Conservation (phyloP, 768 basidiomycete species). For the Hypsizygus marmoreus region DNA sequence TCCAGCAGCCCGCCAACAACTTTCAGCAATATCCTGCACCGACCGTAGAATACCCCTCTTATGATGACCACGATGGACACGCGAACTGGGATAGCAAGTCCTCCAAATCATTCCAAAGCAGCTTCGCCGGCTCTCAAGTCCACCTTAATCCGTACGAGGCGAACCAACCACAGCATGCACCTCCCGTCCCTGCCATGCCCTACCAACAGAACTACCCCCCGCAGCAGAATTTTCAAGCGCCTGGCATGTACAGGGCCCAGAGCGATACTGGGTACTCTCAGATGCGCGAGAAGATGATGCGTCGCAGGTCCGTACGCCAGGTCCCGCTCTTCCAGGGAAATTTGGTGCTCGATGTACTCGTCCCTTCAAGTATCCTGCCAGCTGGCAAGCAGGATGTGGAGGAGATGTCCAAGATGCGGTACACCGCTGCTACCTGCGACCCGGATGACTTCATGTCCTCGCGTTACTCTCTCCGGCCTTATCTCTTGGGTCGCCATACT, state of each 20-base stretch:
- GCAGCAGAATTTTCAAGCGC: constrained; percentile 37
- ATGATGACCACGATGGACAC: constrained; percentile 48
- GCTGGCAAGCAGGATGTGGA: constrained; percentile 60
- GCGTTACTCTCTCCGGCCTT: constrained; percentile 79
- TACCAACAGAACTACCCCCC: constrained; percentile 69
- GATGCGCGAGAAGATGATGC: constrained; percentile 81
- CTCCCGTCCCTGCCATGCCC: constrained; percentile 58
- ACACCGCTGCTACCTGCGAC: constrained; percentile 88
- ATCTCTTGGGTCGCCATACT: constrained; percentile 76
- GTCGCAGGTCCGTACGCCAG: constrained; percentile 74
- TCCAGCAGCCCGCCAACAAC: constrained; percentile 26
- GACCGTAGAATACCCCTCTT: constrained; percentile 39
- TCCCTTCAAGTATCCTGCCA: constrained; percentile 80
- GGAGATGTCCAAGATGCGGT: constrained; percentile 83
- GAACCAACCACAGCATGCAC: constrained; percentile 44
- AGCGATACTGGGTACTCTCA: constrained; percentile 62
- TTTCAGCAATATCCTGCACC: constrained; percentile 23
- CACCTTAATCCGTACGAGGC: constrained; percentile 72
- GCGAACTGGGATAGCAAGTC: constrained; percentile 53
- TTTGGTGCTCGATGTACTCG: constrained; percentile 80
- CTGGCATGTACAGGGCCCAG: constrained; percentile 46
- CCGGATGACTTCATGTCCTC: constrained; percentile 84
- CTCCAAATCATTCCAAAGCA: constrained; percentile 64
- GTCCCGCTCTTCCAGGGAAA: constrained; percentile 83
- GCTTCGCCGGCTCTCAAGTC: constrained; percentile 67